phyloP scores from a whole-genome alignment of 371 early-diverging fungal genomes.

The Parasitella parasitica region DNA sequence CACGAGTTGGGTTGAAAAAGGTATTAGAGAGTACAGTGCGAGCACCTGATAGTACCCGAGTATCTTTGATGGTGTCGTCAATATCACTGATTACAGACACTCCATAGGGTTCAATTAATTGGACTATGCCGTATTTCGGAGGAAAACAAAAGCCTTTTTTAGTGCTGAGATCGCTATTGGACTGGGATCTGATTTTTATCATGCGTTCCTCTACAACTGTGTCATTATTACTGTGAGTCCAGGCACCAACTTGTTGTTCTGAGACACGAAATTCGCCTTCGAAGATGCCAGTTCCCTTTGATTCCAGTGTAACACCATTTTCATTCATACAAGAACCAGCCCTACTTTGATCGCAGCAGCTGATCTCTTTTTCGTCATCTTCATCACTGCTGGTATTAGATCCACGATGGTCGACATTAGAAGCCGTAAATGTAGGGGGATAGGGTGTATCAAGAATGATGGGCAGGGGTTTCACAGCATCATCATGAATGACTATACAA shows the following conservation, averaged over 20 bases:
- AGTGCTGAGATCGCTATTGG: not conserved
- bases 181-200: slow-evolving; percentile 17
- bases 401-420: not conserved
- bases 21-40: slow-evolving; percentile 65
- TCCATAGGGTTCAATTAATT: slow-evolving; percentile 60
- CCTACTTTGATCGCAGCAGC: not conserved
- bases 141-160: slow-evolving; percentile 4
- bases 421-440: not conserved
- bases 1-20: slow-evolving; percentile 61
- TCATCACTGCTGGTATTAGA: not conserved
- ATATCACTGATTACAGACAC: slow-evolving; percentile 83
- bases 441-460: not conserved
- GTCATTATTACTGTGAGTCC: slow-evolving; percentile 10
- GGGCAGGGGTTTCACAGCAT: not conserved
- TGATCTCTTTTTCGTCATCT: not conserved
- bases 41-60: slow-evolving; percentile 67
- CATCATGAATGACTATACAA: not conserved
- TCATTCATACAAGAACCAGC: not conserved
- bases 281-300: slow-evolving; percentile 19
- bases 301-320: not conserved
- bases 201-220: slow-evolving; percentile 11
- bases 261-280: slow-evolving; percentile 25
- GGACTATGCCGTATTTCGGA: slow-evolving; percentile 35
- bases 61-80: slow-evolving; percentile 89
- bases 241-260: slow-evolving; percentile 12